These are phyloP conservation scores for Apiosordaria backusii DNA, from an alignment of 495 filamentous ascomycete genomes.

Conservation along the genomic window DNA sequence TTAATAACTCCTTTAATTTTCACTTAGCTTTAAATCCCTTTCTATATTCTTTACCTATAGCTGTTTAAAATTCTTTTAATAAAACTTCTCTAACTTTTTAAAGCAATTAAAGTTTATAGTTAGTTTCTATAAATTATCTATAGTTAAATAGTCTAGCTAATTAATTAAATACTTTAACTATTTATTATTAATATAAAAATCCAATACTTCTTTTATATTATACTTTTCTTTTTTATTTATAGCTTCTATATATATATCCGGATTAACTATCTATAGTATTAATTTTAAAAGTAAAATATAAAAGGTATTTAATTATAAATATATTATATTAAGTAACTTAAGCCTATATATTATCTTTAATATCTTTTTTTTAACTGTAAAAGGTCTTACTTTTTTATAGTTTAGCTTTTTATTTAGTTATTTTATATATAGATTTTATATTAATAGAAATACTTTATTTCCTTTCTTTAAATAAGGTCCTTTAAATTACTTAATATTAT, in stretches of 20 bases:
- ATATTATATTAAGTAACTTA: too few species aligned
- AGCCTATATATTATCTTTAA: background rate
- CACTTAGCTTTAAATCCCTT: too few species aligned
- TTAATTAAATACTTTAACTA: too few species aligned
- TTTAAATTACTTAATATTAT: background rate
- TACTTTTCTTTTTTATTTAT: background rate
- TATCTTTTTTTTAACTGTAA: background rate
- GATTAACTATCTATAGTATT: background rate
- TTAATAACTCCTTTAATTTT: too few species aligned
- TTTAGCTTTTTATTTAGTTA: background rate
- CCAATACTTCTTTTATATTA: background rate
- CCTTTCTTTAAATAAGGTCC: background rate
- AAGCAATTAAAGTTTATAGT: too few species aligned
- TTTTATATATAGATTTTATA: background rate
- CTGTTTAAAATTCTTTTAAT: too few species aligned
- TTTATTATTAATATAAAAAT: background rate
- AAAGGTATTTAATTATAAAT: too few species aligned
- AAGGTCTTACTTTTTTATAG: background rate
- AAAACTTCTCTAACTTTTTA: too few species aligned
- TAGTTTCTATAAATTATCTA: too few species aligned
- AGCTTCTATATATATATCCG: background rate
- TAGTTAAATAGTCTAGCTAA: too few species aligned
- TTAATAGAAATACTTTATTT: background rate
- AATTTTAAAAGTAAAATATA: background rate
- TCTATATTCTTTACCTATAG: too few species aligned